Evolutionary conservation across 768 basidiomycete species (phyloP).

Genomic region (Lactarius sp.): DNA sequence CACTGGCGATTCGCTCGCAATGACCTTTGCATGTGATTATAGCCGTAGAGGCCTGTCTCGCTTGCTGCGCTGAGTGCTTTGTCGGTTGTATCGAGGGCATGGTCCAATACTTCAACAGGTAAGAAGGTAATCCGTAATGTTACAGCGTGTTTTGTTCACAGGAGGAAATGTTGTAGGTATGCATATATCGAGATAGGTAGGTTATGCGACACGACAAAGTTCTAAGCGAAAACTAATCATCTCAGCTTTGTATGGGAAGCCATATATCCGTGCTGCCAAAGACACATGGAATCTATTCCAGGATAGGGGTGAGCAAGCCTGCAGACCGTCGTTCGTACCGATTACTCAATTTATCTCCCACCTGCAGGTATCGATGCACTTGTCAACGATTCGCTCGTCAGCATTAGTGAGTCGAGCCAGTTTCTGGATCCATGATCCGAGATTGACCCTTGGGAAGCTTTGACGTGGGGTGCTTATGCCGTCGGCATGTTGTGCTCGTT

Average conservation of each 20-base stretch:
- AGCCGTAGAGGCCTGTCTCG: conserved; percentile 71
- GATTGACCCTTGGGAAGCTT: conserved; percentile 36
- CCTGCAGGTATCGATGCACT: conserved; percentile 59
- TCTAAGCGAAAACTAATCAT: not conserved
- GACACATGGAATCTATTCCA: conserved; percentile 77
- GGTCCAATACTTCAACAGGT: conserved; percentile 80
- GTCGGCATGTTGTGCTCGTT: conserved; percentile 69
- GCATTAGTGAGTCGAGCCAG: conserved; percentile 52
- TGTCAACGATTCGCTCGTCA: conserved; percentile 77
- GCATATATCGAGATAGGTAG: conserved; percentile 78
- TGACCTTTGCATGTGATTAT: conserved; percentile 3
- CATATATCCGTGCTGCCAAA: conserved; percentile 74
- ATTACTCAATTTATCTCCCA: conserved; percentile 6
- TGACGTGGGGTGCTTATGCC: conserved; percentile 77
- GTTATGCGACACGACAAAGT: conserved; percentile 22
- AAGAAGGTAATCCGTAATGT: conserved; percentile 11
- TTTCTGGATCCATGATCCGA: conserved; percentile 12
- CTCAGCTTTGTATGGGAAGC: conserved; percentile 76
- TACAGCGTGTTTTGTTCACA: not conserved
- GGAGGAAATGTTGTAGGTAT: conserved; percentile 42
- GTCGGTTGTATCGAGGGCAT: conserved; percentile 63
- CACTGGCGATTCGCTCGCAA: not conserved
- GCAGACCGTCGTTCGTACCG: conserved; percentile 11
- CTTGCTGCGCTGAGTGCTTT: conserved; percentile 76
- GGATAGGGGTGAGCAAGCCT: conserved; percentile 48